Evolutionary conservation across 2,329 filamentous ascomycete genomes (phyloP).

Genomic region (Sporothrix dimorphospora): DNA sequence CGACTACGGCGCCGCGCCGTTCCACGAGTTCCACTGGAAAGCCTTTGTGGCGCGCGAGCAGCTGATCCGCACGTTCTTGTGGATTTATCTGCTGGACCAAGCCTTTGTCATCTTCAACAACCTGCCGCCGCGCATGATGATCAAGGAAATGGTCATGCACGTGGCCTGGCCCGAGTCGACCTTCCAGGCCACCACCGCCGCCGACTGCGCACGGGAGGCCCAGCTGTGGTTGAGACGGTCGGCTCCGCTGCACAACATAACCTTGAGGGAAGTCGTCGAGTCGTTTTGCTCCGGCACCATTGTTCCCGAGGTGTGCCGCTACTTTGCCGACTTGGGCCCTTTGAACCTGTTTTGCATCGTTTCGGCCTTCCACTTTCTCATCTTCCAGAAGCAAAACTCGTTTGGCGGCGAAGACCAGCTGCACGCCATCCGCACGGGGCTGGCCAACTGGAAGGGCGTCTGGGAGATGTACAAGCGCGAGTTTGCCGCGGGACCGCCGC

Average conservation of each 20-base stretch:
- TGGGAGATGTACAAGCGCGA: constrained; percentile 21
- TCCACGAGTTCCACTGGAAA: constrained; percentile 21
- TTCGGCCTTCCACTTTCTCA: constrained; percentile 22
- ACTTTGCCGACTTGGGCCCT: constrained; percentile 10
- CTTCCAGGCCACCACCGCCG: constrained; percentile 23
- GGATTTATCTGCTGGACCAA: constrained; percentile 26
- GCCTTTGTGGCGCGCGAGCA: constrained; percentile 20
- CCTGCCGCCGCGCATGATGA: constrained; percentile 26
- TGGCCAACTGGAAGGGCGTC: constrained; percentile 23
- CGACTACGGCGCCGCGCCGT: constrained; percentile 10
- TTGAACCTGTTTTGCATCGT: constrained; percentile 16
- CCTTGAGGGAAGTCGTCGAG: constrained; percentile 7
- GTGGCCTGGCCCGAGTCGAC: constrained; percentile 24
- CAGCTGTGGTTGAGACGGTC: neutral
- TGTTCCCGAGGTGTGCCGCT: neutral
- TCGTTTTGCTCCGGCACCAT: neutral
- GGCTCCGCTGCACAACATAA: neutral
- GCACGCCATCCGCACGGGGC: constrained; percentile 8
- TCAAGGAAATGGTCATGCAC: constrained; percentile 29
- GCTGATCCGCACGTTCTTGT: constrained; percentile 21
- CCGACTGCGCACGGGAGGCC: constrained; percentile 7
- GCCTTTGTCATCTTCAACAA: constrained; percentile 30
- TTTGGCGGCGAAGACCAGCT: constrained; percentile 23
- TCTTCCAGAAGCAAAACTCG: constrained; percentile 27
- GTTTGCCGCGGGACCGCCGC: constrained; percentile 10